Evolutionary conservation across 306 rosid genomes (phyloP).

Genomic region (Carpinus fangiana): DNA sequence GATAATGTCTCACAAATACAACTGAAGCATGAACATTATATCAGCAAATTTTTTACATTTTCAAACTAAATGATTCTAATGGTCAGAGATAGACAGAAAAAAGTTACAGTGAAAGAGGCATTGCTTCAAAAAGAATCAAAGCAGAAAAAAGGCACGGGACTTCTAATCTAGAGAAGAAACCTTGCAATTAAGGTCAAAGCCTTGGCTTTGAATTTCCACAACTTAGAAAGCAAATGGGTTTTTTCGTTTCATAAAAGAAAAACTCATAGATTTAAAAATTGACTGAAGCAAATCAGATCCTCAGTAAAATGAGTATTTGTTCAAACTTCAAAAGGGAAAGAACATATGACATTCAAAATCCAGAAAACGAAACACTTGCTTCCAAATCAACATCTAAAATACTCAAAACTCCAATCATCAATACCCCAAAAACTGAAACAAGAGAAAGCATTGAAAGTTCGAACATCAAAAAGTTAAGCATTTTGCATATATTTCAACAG

Average conservation of each 20-base stretch:
- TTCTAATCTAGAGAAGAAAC: not conserved
- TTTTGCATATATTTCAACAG: not conserved
- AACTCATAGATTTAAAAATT: not conserved
- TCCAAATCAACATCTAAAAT: not conserved
- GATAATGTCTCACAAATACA: not conserved
- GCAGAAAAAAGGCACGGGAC: not conserved
- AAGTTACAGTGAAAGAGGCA: not conserved
- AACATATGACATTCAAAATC: not conserved
- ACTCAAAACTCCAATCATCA: not conserved
- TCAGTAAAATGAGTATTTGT: not conserved
- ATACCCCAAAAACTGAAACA: not conserved
- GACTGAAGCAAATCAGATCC: not conserved
- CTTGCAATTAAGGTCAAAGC: not conserved
- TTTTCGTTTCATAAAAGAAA: not conserved
- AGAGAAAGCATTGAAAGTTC: not conserved
- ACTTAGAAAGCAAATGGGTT: not conserved
- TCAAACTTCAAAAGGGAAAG: not conserved
- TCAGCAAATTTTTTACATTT: not conserved
- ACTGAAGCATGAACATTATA: not conserved
- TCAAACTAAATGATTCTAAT: not conserved
- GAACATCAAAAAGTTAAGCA: not conserved
- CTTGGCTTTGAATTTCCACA: not conserved
- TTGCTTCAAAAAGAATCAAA: not conserved
- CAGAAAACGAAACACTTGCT: not conserved
- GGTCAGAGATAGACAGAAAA: not conserved